Base-by-base conservation (phyloP, 31 red algal genomes). In the Porphyra umbilicalis region DNA sequence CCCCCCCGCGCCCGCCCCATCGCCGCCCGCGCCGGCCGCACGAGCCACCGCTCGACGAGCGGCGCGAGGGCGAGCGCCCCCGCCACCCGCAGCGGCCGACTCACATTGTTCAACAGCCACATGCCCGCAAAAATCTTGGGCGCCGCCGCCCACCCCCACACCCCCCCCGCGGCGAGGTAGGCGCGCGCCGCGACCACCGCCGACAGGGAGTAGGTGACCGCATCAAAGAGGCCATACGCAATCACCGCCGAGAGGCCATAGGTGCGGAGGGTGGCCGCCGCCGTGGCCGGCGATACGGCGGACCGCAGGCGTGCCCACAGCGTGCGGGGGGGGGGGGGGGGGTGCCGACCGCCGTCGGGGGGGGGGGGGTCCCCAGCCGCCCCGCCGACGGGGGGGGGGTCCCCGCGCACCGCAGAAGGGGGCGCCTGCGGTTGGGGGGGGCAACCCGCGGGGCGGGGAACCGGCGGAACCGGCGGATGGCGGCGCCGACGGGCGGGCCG, bases 91-190 rank as follows among this genome's bases (percentile, higher is more conserved):
- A 98, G 95, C 29, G 96, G 96, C 16, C 96, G 78, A 38, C 87
- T 91, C 35, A 98, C 88, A 75, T 98, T 98, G 82, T 98, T 98
- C 34, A 95, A 81, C n/a, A 86, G 84, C 92, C 93, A 95, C 92
- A 95, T 95, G 39, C 89, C 36, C 8, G 86, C 96, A 75, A 91
- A 79, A 29, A 90, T 79, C 40, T 82, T 42, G 33, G 83, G 83
- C 32, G 81, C 68, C 25, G 84, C 87, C 30, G 76, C 75, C 88
- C 88, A 90, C 79, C 76, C 57, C 75, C 87, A 75, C 4, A 86
- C 76, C 46, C 88, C 87, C n/a, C 84, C 84, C 71, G 89, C 81
- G 11, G 87, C 83, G 6, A 90, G 13, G 81, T 86, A 90, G 32
- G 87, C 79, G 39, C 80, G 86, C 71, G 95, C 78, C 10, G 93